Evolutionary conservation across 345 rosid species (phyloP).

Genomic region (Raphanus raphanistrum): DNA sequence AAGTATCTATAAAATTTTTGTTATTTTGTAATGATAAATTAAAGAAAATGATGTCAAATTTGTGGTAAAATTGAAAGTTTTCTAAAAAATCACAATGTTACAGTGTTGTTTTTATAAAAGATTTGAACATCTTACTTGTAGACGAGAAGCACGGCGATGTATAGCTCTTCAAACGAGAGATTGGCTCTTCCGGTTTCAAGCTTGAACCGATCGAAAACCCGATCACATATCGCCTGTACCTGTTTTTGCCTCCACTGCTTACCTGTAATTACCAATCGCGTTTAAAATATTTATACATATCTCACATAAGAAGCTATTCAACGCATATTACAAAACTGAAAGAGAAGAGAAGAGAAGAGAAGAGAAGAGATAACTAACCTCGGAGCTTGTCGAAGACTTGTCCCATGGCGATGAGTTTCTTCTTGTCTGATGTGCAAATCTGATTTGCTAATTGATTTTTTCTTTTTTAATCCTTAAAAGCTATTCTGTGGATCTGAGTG

Average conservation of each 20-base stretch:
- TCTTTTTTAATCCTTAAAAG: not conserved
- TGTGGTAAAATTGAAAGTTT: too few relatives aligned
- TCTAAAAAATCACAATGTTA: not conserved
- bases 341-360: not conserved
- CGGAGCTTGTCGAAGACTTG: conserved; percentile 68
- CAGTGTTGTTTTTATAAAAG: not conserved
- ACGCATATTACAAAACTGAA: not conserved
- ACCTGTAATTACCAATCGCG: conserved; percentile 45
- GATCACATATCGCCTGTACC: conserved; percentile 61
- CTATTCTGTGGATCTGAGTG: not conserved
- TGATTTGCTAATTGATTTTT: not conserved
- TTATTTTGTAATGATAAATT: too few relatives aligned
- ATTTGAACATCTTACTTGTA: conserved; percentile 57
- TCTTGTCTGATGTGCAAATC: conserved; percentile 5
- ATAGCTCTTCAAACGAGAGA: conserved; percentile 77
- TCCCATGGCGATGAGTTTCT: conserved; percentile 54
- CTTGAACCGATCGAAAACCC: conserved; percentile 56
- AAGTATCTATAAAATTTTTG: too few relatives aligned
- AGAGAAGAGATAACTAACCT: conserved; percentile 39
- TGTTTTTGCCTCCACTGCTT: conserved; percentile 80
- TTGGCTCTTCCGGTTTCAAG: conserved; percentile 53
- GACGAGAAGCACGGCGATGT: conserved; percentile 79
- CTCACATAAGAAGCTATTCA: not conserved
- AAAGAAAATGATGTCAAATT: too few relatives aligned
- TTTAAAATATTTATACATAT: not conserved